Base-by-base conservation (phyloP, 2,329 filamentous ascomycete species). In the Chrysoporthe cubensis region DNA sequence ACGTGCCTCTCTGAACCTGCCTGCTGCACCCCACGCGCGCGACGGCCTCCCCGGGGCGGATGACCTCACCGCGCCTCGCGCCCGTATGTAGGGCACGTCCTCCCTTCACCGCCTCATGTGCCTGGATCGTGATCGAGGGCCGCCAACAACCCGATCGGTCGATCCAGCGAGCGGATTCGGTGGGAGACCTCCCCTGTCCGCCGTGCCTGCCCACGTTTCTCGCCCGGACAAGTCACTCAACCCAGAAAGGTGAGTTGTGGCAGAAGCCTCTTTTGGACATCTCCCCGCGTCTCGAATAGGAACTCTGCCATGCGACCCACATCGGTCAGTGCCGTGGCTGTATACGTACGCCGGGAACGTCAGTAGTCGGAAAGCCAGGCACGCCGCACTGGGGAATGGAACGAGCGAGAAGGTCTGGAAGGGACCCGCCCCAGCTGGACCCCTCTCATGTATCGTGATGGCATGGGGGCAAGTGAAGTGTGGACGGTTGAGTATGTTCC, bases 261-360 rank as follows among this genome's bases (percentile, higher is more conserved):
- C 32, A 32, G 54, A 40, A 7, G 5, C 54, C 34, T 13, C 16
- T 40, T 21, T 40, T 6, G 54, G 32, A n/a, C 18, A 21, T 16
- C 34, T 6, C 16, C 48, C 61, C 46, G 34, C 26, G 34, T 63
- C 48, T 64, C 61, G 65, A 62, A 42, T 69, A 57, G 65, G 67
- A 67, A 58, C 34, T 56, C 54, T 69, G 42, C 64, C 64, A 50
- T 58, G 54, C 40, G 59, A 66, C 46, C 32, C 43, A 44, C 40
- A 43, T 66, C 67, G 67, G 61, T 69, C 64, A 66, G 67, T 64
- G 44, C 67, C 67, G 67, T 60, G 60, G 59, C 57, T 52, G 67
- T 64, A 44, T 63, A 61, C 62, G 26, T 63, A 61, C 37, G 16
- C 54, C 34, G 13, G 8, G 6, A n/a, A 40, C 0, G 34, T 57